Percentiles rank a stretch among this genome's conserved stretches.
Conservation (phyloP, 139 green algal genomes). For the Medakamo hakoo region DNA sequence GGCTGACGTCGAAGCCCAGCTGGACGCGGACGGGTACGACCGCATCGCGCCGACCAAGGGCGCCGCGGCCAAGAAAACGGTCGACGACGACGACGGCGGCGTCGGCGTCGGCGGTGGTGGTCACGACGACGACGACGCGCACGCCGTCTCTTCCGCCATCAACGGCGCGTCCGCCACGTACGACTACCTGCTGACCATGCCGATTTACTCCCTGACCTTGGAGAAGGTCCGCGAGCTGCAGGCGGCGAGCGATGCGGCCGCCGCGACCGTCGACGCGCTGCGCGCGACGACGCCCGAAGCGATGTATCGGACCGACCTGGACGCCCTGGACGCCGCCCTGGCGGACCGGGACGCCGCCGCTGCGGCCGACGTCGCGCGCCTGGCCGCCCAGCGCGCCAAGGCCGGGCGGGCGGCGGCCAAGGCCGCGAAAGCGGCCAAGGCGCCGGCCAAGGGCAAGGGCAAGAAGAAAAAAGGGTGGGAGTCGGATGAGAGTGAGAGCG, state of each 20-base stretch:
- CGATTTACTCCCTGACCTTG: constrained; percentile 78
- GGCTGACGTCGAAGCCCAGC: constrained; percentile 65
- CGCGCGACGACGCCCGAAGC: constrained; percentile 32
- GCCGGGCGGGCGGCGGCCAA: constrained; percentile 4
- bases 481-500: constrained; percentile 15
- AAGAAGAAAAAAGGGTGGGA: constrained; percentile 22
- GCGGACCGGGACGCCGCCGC: constrained; percentile 16
- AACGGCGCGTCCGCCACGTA: constrained; percentile 32
- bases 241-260: neutral
- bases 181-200: constrained; percentile 95
- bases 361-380: constrained; percentile 3
- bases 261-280: constrained; percentile 38
- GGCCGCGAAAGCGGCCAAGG: constrained; percentile 15
- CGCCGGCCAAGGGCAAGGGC: constrained; percentile 11
- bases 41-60: constrained; percentile 15
- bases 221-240: constrained; percentile 65
- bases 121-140: constrained; percentile 26
- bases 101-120: constrained; percentile 20
- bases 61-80: neutral
- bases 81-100: constrained; percentile 1
- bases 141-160: too few relatives aligned
- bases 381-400: constrained; percentile 13
- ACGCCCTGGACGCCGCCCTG: constrained; percentile 36
- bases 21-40: constrained; percentile 63
- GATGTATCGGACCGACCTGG: constrained; percentile 74